Percentiles rank a stretch among this genome's conserved stretches.
These are phyloP conservation scores for Delphinella strobiligena DNA, from an alignment of 2,329 filamentous ascomycete species.

Conservation along the genomic window DNA sequence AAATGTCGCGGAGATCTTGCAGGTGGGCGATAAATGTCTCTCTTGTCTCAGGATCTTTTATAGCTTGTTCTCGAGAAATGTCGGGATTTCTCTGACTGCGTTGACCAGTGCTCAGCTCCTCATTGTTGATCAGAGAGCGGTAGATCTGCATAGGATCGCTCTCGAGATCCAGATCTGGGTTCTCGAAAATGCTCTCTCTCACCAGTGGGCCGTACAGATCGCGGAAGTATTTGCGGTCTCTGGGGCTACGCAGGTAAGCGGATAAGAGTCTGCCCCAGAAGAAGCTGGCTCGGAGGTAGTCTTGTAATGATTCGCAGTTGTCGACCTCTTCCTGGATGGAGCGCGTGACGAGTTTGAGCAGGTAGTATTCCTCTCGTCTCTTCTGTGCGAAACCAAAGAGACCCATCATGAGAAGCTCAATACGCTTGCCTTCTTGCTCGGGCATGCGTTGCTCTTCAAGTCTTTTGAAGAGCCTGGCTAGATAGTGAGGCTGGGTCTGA, in stretches of 20 bases:
- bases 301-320: constrained; percentile 58
- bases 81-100: constrained; percentile 72
- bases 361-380: constrained; percentile 88
- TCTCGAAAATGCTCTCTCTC: constrained; percentile 84
- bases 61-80: constrained; percentile 84
- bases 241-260: constrained; percentile 81
- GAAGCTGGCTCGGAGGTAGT: constrained; percentile 79
- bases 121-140: constrained; percentile 87
- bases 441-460: constrained; percentile 72
- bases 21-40: constrained; percentile 89
- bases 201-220: constrained; percentile 77
- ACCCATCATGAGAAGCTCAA: constrained; percentile 90
- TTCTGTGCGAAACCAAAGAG: constrained; percentile 97
- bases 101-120: constrained; percentile 82
- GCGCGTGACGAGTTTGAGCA: constrained; percentile 74
- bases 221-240: constrained; percentile 83
- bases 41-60: constrained; percentile 85
- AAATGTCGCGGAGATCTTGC: constrained; percentile 86
- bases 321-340: constrained; percentile 82
- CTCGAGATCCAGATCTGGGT: constrained; percentile 80
- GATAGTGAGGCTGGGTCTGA: constrained; percentile 91
- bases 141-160: constrained; percentile 98
- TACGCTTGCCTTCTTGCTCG: constrained; percentile 85
- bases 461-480: constrained; percentile 75
- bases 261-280: constrained; percentile 83